Evolutionary conservation across 345 rosid species (phyloP).

Genomic region (Ricinus communis): DNA sequence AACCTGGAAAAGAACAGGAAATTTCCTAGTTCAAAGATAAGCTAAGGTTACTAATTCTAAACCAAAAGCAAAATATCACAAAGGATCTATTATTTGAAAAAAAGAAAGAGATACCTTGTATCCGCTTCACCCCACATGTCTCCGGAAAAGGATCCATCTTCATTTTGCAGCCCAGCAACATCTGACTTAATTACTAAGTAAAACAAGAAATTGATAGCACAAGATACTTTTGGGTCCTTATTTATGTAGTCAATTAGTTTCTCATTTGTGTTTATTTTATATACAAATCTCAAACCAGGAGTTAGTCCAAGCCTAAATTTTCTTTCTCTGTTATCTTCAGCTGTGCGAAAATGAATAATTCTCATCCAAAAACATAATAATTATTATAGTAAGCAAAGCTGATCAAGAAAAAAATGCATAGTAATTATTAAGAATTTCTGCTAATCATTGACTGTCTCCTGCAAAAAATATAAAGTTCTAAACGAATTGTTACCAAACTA

Average conservation of each 20-base stretch:
- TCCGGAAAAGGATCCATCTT: conserved; percentile 93
- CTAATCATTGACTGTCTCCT: too few species aligned
- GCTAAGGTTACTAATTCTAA: neutral
- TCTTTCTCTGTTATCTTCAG: neutral
- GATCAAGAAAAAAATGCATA: neutral
- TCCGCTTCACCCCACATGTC: conserved; percentile 98
- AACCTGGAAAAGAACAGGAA: conserved; percentile 47
- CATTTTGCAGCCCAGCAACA: conserved; percentile 75
- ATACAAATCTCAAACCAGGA: neutral
- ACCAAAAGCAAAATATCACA: neutral
- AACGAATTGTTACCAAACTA: neutral
- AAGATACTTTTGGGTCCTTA: neutral
- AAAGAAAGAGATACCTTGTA: conserved; percentile 66
- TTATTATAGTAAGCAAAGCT: neutral
- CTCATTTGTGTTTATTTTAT: neutral
- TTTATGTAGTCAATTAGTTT: neutral
- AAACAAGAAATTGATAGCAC: conserved; percentile 14
- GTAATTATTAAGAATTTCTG: too few species aligned
- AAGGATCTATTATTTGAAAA: neutral
- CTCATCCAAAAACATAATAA: neutral
- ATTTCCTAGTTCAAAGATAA: conserved; percentile 11
- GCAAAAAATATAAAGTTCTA: too few species aligned
- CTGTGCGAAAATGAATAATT: neutral
- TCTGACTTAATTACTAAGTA: conserved; percentile 47
- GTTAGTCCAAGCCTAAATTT: neutral